Conservation (phyloP, 106 monocot genomes). For the Posidonia australis region DNA sequence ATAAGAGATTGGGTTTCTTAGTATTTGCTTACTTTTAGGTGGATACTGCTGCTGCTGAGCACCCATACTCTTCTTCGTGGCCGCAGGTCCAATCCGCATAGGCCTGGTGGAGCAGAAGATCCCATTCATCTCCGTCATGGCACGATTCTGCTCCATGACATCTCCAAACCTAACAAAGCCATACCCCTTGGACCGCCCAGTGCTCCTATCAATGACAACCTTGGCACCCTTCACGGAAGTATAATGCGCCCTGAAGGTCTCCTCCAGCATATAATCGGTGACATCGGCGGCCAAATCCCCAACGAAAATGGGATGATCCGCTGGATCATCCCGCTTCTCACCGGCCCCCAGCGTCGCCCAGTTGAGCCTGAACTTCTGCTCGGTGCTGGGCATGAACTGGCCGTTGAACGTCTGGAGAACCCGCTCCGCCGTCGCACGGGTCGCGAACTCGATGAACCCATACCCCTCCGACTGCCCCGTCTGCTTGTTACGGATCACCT, state of each 20-base stretch:
- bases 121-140: conserved; percentile 93
- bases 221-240: conserved; percentile 75
- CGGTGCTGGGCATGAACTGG: conserved; percentile 59
- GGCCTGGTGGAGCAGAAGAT: conserved; percentile 60
- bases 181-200: conserved; percentile 77
- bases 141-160: conserved; percentile 51
- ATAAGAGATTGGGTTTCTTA: not conserved
- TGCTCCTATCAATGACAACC: conserved; percentile 66
- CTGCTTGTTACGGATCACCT: conserved; percentile 82
- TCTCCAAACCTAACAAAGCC: conserved; percentile 86
- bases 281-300: conserved; percentile 80
- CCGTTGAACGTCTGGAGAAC: conserved; percentile 72
- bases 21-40: conserved; percentile 34
- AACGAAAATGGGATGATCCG: conserved; percentile 80
- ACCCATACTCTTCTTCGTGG: conserved; percentile 48
- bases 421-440: conserved; percentile 61
- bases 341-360: conserved; percentile 77
- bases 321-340: conserved; percentile 57
- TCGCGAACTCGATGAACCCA: conserved; percentile 59
- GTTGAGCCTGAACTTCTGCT: conserved; percentile 61
- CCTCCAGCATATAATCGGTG: conserved; percentile 60
- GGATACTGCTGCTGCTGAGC: conserved; percentile 25
- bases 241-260: conserved; percentile 50
- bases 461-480: conserved; percentile 68
- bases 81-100: conserved; percentile 68